Evolutionary conservation across 2,329 filamentous ascomycete genomes (phyloP), one percentile per base, ranked within the genome.

Genomic region (Bipolaris cookei): DNA sequence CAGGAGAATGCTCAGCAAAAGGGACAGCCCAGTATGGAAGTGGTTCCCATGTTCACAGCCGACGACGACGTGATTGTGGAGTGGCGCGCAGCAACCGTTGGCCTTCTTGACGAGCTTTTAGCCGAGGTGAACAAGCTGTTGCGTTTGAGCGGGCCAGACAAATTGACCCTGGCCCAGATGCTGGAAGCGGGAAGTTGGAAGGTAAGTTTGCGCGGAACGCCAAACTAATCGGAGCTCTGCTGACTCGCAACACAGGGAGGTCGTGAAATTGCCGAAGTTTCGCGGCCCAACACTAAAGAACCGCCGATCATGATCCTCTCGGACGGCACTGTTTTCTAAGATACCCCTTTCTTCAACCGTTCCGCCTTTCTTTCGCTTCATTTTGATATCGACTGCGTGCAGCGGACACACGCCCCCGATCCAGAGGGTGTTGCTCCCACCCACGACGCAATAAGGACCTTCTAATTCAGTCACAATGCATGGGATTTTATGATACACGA

Each of bases 131-230:
- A 91, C 74, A 77, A 81, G 38, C 79, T 85, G 45, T 77, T 97
- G 45, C 86, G 85, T 54, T 78, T 97, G 38, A 83, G 82, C 6
- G 91, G 90, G 3, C 80, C 86, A 35, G 87, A 94, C 64, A 82
- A 83, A 66, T 79, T 99, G 74, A 90, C 82, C 38, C 78, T 98
- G 65, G 88, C 93, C 5, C 95, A 99, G 76, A 87, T 99, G 80
- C 83, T 99, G 16, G 95, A 98, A 77, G 95, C 94, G 13, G 95
- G 95, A 49, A 96, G 91, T 73, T 99, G 95, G 94, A 98, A 98
- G 90, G 93, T 95, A 77, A 79, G 86, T 16, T 28, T 32, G 37
- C 16, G n/a, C 42, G 21, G 25, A 18, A 25, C 28, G 28, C 41
- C 32, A 48, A 44, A 30, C 38, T 25, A 21, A 30, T 39, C 18